A percentile compares a stretch with the other conserved stretches of the same genome.
Conservation (phyloP, 1,139 yeast species). For the Suhomyces taliae region DNA sequence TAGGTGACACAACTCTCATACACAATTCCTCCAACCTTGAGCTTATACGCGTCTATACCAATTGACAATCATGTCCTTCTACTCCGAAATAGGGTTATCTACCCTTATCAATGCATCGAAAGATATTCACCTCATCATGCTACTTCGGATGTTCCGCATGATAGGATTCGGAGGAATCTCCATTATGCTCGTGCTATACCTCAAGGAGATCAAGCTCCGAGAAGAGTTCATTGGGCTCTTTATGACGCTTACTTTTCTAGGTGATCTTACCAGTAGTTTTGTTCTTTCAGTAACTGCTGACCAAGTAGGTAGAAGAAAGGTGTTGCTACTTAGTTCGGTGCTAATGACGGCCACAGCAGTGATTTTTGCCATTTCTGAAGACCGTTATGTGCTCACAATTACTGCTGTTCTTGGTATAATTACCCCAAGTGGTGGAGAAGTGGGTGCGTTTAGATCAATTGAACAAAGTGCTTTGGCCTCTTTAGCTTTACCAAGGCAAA, state of each 20-base stretch:
- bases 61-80: neutral
- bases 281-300: slow-evolving; percentile 35
- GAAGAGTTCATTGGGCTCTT: slow-evolving; percentile 38
- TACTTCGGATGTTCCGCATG: slow-evolving; percentile 37
- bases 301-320: slow-evolving; percentile 32
- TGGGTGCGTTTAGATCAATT: slow-evolving; percentile 43
- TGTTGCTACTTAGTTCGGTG: slow-evolving; percentile 29
- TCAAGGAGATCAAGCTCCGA: slow-evolving; percentile 30
- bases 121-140: slow-evolving; percentile 33
- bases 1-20: too few relatives aligned
- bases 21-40: too few relatives aligned
- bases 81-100: slow-evolving; percentile 26
- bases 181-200: slow-evolving; percentile 38
- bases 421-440: slow-evolving; percentile 47
- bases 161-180: slow-evolving; percentile 45
- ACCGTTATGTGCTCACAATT: slow-evolving; percentile 23
- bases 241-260: slow-evolving; percentile 39
- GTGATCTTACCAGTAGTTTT: slow-evolving; percentile 39
- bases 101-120: slow-evolving; percentile 26
- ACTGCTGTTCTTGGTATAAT: slow-evolving; percentile 36
- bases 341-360: slow-evolving; percentile 34
- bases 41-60: too few relatives aligned
- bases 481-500: slow-evolving; percentile 25
- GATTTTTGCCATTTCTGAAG: slow-evolving; percentile 23
- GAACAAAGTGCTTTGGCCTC: slow-evolving; percentile 43